Evolutionary conservation across 345 rosid species (phyloP).

Genomic region (Litchi chinensis): DNA sequence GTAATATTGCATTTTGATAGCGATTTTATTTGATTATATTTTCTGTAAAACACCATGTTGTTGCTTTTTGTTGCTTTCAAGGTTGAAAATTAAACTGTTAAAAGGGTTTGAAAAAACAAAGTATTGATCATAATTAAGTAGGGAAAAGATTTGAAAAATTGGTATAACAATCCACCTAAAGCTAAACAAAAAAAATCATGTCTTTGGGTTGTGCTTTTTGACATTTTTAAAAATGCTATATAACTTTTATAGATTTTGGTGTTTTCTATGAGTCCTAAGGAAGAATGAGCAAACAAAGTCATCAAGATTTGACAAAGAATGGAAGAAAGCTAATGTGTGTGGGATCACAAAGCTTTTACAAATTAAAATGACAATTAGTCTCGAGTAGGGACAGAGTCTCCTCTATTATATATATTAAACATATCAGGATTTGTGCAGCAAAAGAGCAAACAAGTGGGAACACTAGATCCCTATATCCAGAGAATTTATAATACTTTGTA

Average conservation of each 20-base stretch:
- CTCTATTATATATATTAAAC: neutral
- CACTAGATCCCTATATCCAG: neutral
- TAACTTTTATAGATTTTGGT: conserved; percentile 20
- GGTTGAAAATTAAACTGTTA: neutral
- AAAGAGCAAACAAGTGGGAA: neutral
- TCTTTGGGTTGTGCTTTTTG: conserved; percentile 10
- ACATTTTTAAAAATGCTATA: neutral
- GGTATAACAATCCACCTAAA: neutral
- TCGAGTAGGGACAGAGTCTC: neutral
- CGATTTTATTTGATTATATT: neutral
- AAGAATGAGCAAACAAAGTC: conserved; percentile 19
- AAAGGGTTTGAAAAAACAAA: neutral
- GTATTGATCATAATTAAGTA: neutral
- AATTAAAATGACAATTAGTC: neutral
- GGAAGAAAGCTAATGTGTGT: conserved; percentile 14
- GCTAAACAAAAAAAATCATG: neutral
- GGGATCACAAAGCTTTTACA: conserved; percentile 2
- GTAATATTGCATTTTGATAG: neutral
- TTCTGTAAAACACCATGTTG: no score
- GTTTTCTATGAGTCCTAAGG: conserved; percentile 11
- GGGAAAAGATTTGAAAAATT: no score
- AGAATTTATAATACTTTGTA: no score
- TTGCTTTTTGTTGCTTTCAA: neutral
- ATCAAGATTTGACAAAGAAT: conserved; percentile 19
- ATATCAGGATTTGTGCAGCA: neutral